Evolutionary conservation across 495 filamentous ascomycete species (phyloP).

Genomic region (Daldinia loculata): DNA sequence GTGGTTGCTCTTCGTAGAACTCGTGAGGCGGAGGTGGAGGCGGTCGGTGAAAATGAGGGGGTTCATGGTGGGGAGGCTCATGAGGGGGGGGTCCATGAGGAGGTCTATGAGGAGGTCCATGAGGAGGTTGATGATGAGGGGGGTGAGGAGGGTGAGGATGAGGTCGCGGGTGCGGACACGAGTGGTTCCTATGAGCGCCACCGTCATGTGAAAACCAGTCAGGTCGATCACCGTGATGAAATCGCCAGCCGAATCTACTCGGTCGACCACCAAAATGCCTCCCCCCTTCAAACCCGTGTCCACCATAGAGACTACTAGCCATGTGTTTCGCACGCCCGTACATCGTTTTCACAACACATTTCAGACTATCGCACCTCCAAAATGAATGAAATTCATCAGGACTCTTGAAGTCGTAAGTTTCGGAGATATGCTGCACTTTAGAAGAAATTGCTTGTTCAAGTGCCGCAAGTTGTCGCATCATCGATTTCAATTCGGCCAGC

Average conservation of each 20-base stretch:
- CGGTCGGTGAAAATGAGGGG: conserved; percentile 27
- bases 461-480: conserved; percentile 44
- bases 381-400: conserved; percentile 30
- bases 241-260: conserved; percentile 23
- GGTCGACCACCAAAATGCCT: conserved; percentile 24
- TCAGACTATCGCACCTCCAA: conserved; percentile 41
- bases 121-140: conserved; percentile 24
- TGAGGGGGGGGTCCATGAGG: conserved; percentile 19
- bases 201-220: conserved; percentile 27
- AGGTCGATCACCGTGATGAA: conserved; percentile 28
- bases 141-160: conserved; percentile 22
- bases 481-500: conserved; percentile 46
- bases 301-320: conserved; percentile 39
- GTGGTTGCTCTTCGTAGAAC: conserved; percentile 8
- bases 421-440: conserved; percentile 42
- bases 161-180: conserved; percentile 33
- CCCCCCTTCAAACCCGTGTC: conserved; percentile 18
- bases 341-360: conserved; percentile 43
- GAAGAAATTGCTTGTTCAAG: conserved; percentile 46
- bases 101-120: conserved; percentile 20
- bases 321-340: conserved; percentile 37
- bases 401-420: conserved; percentile 34
- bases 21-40: conserved; percentile 24
- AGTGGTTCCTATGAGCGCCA: conserved; percentile 37
- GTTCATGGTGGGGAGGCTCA: conserved; percentile 24